Evolutionary conservation across 257 asterid species (phyloP), one percentile per base, ranked within the genome.

Genomic region (Mentha longifolia): DNA sequence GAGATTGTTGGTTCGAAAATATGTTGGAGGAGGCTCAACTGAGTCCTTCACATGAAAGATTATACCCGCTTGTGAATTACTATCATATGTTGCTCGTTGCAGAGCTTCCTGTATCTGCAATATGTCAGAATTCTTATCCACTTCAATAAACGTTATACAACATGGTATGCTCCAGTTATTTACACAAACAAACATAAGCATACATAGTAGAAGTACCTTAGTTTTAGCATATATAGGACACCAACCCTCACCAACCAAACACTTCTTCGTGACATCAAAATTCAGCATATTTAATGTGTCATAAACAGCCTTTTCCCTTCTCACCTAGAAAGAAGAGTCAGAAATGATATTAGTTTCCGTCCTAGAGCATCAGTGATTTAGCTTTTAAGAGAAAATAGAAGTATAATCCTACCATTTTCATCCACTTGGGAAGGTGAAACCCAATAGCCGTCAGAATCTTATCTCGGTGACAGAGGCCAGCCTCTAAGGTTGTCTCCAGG

Each of bases 181-280:
- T 56, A 42, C 62, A 57, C 19, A 28, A 57, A 25, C 61, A 33
- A 51, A 70, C 20, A 76, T 30, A 74, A 74, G 33, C 51, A 65
- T 58, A 52, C 42, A 54, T 71, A 75, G 61, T 33, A 45, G 57
- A 49, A 55, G 64, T 76, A 95, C 99, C 97, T 85, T 85, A 37
- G 83, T 59, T 81, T 90, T 92, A 42, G 99, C 92, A 86, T 87
- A 95, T 76, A 86, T 73, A 54, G 99, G 99, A 75, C 96, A 95
- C 99, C 99, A 95, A 71, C 99, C 99, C 89, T 95, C 99, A 64
- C 97, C 99, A 72, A 95, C 98, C 66, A 95, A 90, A 81, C 97
- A 95, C 76, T 95, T 95, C 87, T 95, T 89, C 0, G 99, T 95
- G 73, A 95, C 98, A 77, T 95, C 99, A 83, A 95, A 95, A 64